Evolutionary conservation across 768 basidiomycete species (phyloP).

Genomic region (Lyophyllum shimeji): DNA sequence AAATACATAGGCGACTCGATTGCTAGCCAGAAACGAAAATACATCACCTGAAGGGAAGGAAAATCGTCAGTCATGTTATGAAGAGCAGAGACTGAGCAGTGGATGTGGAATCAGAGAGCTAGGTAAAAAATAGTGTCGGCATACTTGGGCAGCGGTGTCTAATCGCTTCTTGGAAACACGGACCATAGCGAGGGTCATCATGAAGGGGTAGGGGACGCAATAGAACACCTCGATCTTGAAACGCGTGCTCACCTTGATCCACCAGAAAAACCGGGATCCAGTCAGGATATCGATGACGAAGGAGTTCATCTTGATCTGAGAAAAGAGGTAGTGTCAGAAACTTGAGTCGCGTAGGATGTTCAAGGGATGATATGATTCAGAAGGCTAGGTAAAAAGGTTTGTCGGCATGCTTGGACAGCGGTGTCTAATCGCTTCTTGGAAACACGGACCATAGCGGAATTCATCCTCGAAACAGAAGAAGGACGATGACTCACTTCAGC

Average conservation of each 20-base stretch:
- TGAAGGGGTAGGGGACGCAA: slow-evolving; percentile 35
- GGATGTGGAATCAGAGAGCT: slow-evolving; percentile 56
- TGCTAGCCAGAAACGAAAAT: not conserved
- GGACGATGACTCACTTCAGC: slow-evolving; percentile 58
- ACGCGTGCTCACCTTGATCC: too few relatives aligned
- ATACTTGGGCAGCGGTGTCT: slow-evolving; percentile 77
- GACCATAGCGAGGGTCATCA: slow-evolving; percentile 77
- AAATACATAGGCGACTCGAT: not conserved
- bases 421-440: slow-evolving; percentile 89
- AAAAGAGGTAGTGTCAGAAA: slow-evolving; percentile 2
- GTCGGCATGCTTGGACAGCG: slow-evolving; percentile 74
- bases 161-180: slow-evolving; percentile 92
- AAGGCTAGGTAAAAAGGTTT: slow-evolving; percentile 78
- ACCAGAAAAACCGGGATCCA: too few relatives aligned
- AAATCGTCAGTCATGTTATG: not conserved
- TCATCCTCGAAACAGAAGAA: slow-evolving; percentile 44
- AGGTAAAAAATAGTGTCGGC: slow-evolving; percentile 65
- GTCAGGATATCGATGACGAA: not conserved
- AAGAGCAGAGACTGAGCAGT: not conserved
- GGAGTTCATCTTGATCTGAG: not conserved
- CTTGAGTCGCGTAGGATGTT: slow-evolving; percentile 40
- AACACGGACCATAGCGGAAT: slow-evolving; percentile 90
- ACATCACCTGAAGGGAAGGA: not conserved
- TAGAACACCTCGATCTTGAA: too few relatives aligned
- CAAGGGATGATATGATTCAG: slow-evolving; percentile 61